Percentiles rank a stretch among this genome's conserved stretches.
Evolutionary conservation across 176 grass and related monocot genomes (phyloP).

Genomic region (Cymbopogon citratus): DNA sequence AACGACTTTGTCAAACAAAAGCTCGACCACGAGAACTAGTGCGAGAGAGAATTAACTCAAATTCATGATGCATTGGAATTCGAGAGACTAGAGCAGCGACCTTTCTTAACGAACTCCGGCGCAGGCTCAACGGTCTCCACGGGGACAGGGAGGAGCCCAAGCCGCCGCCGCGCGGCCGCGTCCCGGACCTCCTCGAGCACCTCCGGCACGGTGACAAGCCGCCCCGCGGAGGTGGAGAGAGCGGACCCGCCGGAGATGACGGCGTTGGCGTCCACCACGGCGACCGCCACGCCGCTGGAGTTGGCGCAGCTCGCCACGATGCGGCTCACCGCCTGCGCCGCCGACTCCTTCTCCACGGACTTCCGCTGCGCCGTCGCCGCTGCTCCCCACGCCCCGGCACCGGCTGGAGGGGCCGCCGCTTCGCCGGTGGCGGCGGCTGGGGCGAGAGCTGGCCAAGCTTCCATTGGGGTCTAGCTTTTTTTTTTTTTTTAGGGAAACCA

Average conservation of each 20-base stretch:
- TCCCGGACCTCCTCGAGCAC: slow-evolving; percentile 89
- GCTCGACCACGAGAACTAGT: background rate
- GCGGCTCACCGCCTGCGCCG: slow-evolving; percentile 38
- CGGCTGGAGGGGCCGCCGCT: background rate
- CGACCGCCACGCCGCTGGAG: slow-evolving; percentile 52
- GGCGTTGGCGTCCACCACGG: slow-evolving; percentile 91
- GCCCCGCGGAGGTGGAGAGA: slow-evolving; percentile 43
- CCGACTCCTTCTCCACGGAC: slow-evolving; percentile 17
- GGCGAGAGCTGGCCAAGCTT: slow-evolving; percentile 44
- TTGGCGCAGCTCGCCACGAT: slow-evolving; percentile 46
- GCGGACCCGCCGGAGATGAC: slow-evolving; percentile 63
- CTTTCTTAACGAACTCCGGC: slow-evolving; percentile 76
- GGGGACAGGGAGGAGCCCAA: slow-evolving; percentile 44
- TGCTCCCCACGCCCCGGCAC: slow-evolving; percentile 4
- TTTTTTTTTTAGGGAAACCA: no score
- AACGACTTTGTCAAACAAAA: no score
- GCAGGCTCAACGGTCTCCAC: slow-evolving; percentile 80
- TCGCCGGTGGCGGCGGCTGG: background rate
- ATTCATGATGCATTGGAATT: background rate
- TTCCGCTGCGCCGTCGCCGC: slow-evolving; percentile 22
- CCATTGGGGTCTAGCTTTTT: slow-evolving; percentile 53
- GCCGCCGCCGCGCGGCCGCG: slow-evolving; percentile 51
- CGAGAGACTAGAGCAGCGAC: slow-evolving; percentile 11
- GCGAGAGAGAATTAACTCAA: background rate
- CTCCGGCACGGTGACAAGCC: slow-evolving; percentile 71